A percentile compares a stretch with the other conserved stretches of the same genome.
phyloP scores from a whole-genome alignment of 805 yeast species.

The Monosporozyma unispora region DNA sequence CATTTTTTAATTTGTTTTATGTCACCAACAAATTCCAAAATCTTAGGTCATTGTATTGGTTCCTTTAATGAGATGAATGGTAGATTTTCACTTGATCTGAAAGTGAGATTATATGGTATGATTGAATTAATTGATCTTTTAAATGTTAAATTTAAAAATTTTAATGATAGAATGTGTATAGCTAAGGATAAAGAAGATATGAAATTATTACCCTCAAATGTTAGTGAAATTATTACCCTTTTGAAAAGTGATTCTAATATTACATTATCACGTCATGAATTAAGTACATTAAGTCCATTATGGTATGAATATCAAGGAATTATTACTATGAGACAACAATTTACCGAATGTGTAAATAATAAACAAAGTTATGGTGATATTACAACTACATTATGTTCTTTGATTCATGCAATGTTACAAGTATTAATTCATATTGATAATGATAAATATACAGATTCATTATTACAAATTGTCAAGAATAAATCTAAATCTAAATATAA shows the following conservation, averaged over 20 bases:
- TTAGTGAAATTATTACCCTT: neutral
- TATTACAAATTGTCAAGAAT: neutral
- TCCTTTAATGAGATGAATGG: neutral
- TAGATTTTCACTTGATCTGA: neutral
- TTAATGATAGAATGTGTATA: neutral
- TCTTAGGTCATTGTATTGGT: neutral
- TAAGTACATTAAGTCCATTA: neutral
- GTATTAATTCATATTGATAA: neutral
- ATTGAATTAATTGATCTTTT: neutral
- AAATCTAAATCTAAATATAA: neutral
- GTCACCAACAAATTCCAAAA: neutral
- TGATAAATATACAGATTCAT: neutral
- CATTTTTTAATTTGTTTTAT: neutral
- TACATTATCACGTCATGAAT: neutral
- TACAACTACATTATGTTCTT: neutral
- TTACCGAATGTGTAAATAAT: neutral
- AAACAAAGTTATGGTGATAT: neutral
- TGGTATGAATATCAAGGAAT: neutral
- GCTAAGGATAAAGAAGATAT: no score
- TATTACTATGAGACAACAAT: neutral
- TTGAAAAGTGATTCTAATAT: neutral
- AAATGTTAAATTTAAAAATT: neutral
- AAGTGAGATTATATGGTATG: neutral
- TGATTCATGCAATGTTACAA: neutral
- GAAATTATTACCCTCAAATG: neutral